Evolutionary conservation across 306 rosid species (phyloP).

Genomic region (Sicyos baderoa): DNA sequence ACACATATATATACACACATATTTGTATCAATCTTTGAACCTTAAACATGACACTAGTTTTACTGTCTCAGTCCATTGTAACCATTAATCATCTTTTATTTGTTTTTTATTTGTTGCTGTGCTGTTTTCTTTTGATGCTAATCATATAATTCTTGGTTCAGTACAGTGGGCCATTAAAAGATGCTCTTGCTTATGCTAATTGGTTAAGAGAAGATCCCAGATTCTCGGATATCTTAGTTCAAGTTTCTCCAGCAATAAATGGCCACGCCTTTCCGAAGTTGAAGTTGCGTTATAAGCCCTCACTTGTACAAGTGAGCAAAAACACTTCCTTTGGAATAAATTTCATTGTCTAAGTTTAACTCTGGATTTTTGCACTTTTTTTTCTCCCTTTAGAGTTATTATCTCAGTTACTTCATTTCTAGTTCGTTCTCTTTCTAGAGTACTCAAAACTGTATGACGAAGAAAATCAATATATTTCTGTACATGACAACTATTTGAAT

Average conservation of each 20-base stretch:
- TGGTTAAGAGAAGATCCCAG: constrained; percentile 72
- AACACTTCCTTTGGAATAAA: neutral
- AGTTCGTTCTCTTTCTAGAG: neutral
- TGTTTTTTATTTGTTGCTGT: neutral
- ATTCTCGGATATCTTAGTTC: constrained; percentile 63
- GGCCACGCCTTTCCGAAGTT: constrained; percentile 83
- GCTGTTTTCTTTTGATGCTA: constrained; percentile 11
- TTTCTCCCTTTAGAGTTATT: neutral
- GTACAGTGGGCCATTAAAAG: constrained; percentile 89
- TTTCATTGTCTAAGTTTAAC: neutral
- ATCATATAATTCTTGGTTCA: constrained; percentile 33
- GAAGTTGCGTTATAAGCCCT: constrained; percentile 85
- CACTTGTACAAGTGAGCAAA: constrained; percentile 69
- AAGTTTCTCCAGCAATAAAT: constrained; percentile 57
- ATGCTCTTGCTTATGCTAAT: constrained; percentile 61
- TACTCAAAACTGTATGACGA: neutral
- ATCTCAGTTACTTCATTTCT: neutral
- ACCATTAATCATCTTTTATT: neutral
- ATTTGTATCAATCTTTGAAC: neutral
- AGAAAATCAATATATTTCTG: neutral
- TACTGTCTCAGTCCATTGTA: neutral
- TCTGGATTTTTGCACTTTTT: neutral
- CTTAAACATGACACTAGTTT: neutral
- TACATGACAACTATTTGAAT: constrained; percentile 1
- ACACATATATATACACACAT: no score